Evolutionary conservation across 495 filamentous ascomycete genomes (phyloP), one percentile per base, ranked within the genome.

Genomic region (Pyrenopolyporus hunteri): DNA sequence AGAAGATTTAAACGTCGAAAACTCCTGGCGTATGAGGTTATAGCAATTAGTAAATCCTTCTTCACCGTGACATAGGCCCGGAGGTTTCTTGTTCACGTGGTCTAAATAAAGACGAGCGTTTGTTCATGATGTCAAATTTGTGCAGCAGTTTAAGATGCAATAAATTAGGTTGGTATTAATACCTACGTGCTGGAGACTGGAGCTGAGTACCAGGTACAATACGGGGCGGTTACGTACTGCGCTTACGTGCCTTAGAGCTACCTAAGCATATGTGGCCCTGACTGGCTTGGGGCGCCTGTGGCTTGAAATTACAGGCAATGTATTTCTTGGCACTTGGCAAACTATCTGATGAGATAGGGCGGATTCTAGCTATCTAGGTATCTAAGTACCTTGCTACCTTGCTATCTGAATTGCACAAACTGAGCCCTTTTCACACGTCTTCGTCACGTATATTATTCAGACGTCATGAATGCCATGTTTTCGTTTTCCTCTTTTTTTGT

Each of bases 281-380:
- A n/a, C n/a, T n/a, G n/a, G n/a, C n/a, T n/a, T n/a, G n/a, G n/a
- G n/a, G n/a, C n/a, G n/a, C n/a, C n/a, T n/a, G n/a, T n/a, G n/a
- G n/a, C n/a, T n/a, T n/a, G n/a, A n/a, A n/a, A n/a, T n/a, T n/a
- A n/a, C n/a, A n/a, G n/a, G n/a, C n/a, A n/a, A n/a, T n/a, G n/a
- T n/a, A n/a, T n/a, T n/a, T n/a, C n/a, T n/a, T n/a, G n/a, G n/a
- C n/a, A n/a, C n/a, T n/a, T n/a, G n/a, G n/a, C n/a, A n/a, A n/a
- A n/a, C n/a, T n/a, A 17, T 9, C 20, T 33, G 51, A 63, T 57
- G 52, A 63, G 59, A 63, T 63, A 63, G 40, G 46, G 20, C 26
- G 20, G 55, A 13, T 36, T 22, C 25, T 4, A 45, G 42, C 23
- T 45, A 45, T 28, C 42, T 25, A 28, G 26, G 26, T n/a, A n/a